Base-by-base conservation (phyloP, 305 asterid species). In the Rubia tinctorum region DNA sequence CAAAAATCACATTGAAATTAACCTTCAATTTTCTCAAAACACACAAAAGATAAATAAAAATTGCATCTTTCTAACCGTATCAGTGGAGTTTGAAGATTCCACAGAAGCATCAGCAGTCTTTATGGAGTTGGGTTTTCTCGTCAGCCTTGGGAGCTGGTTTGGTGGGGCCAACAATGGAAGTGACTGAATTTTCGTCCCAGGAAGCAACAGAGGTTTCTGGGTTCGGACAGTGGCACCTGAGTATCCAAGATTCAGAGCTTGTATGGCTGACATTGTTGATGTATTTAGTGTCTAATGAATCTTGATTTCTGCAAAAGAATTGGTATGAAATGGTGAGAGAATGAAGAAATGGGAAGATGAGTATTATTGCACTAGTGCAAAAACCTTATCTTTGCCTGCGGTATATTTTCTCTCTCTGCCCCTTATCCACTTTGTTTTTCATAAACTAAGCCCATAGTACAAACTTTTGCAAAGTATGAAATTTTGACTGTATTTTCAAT, bases 81-180 rank as follows among this genome's bases (percentile, higher is more conserved):
- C 85, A 34, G 85, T 73, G 77, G 89, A 90, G 74, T 74, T 85
- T 55, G 96, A 85, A 59, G 96, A 88, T 76, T 86, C 92, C 55
- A 88, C 90, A 43, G 98, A 91, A 18, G 96, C 88, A 30, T 84
- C 94, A 8, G 90, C 83, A 23, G 86, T 88, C 77, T 65, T 87
- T 1, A 88, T 77, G 1, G 85, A 62, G 65, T 80, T 76, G 37
- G 69, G 81, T 45, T 81, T 72, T 78, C 83, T 84, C 86, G 72
- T 78, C 61, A 75, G 47, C 37, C 45, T 61, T 13, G 67, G 73
- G 60, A 75, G 49, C 73, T 81, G 81, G 70, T 77, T 86, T 20
- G 84, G 75, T 15, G 91, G 83, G 71, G 82, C 86, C 56, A 77
- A 77, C 30, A 73, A 22, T 12, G 68, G 77, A 66, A 81, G 40